phyloP scores from a whole-genome alignment of 2,329 filamentous ascomycete species.

The Chrysoporthe cubensis region DNA sequence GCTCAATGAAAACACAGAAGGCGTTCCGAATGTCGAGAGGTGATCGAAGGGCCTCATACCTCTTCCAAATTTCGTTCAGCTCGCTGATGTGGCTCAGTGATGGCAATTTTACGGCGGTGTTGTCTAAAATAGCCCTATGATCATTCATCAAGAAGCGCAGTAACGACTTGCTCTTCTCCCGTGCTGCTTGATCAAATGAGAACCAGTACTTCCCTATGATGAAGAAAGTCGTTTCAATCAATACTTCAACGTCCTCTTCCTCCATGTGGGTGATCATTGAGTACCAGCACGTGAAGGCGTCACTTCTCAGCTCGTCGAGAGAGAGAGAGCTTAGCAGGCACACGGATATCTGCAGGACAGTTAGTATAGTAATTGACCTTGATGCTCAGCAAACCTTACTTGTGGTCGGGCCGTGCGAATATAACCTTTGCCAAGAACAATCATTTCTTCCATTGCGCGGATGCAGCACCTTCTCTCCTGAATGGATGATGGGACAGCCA shows the following conservation, averaged over 20 bases:
- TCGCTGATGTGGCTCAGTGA: conserved; percentile 73
- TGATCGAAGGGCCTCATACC: conserved; percentile 66
- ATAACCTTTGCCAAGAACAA: conserved; percentile 72
- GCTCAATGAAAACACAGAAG: conserved; percentile 71
- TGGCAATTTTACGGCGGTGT: conserved; percentile 76
- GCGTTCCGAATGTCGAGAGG: conserved; percentile 68
- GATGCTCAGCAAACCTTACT: conserved; percentile 45
- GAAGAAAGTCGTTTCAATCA: conserved; percentile 89
- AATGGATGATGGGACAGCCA: conserved; percentile 55
- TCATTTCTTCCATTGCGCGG: conserved; percentile 85
- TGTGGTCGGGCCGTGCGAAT: conserved; percentile 84
- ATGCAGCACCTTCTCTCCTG: conserved; percentile 78
- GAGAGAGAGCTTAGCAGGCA: conserved; percentile 85
- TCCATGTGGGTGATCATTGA: conserved; percentile 75
- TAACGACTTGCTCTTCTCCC: conserved; percentile 62
- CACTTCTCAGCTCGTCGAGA: conserved; percentile 72
- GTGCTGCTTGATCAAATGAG: conserved; percentile 64
- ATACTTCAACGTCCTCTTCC: conserved; percentile 75
- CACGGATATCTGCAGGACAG: conserved; percentile 72
- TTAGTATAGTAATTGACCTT: conserved; percentile 32
- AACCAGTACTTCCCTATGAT: conserved; percentile 83
- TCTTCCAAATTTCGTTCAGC: conserved; percentile 68
- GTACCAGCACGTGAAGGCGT: conserved; percentile 84
- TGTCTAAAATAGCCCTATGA: conserved; percentile 63
- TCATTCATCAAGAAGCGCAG: conserved; percentile 68